phyloP scores from a whole-genome alignment of 148 eudicot genomes.

The Rhododendron williamsianum region DNA sequence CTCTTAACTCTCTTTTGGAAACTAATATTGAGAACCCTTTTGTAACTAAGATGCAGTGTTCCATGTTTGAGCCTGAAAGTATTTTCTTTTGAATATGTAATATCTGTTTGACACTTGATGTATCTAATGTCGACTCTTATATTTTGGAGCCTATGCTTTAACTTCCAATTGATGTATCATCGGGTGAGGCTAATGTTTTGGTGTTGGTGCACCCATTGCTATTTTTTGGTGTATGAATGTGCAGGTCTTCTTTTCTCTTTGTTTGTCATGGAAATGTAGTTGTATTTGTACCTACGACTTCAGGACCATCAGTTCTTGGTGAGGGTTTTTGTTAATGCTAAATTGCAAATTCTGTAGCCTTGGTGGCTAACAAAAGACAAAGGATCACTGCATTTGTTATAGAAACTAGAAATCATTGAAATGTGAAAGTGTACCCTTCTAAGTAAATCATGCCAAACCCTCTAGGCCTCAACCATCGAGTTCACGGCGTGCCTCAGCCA shows the following conservation, averaged over 20 bases:
- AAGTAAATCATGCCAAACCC: no score
- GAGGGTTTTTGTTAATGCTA: not conserved
- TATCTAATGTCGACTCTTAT: no score
- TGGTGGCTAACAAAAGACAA: not conserved
- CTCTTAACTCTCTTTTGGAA: not conserved
- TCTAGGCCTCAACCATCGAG: no score
- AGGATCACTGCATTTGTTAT: not conserved
- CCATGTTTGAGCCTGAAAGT: constrained; percentile 68
- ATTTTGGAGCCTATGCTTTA: no score
- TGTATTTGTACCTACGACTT: no score
- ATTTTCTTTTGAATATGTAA: constrained; percentile 16
- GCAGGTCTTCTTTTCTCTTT: no score
- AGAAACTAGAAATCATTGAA: no score
- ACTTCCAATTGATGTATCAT: not conserved
- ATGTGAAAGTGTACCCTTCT: no score
- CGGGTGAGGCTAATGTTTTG: not conserved
- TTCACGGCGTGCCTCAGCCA: no score
- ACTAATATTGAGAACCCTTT: not conserved
- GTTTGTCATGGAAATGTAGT: no score
- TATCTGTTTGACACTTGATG: not conserved
- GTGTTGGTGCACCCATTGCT: not conserved
- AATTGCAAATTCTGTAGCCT: not conserved
- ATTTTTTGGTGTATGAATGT: no score
- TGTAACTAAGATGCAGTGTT: constrained; percentile 7
- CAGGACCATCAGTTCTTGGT: no score